Conservation (phyloP, 768 basidiomycete genomes). For the Leucocoprinus sp. region DNA sequence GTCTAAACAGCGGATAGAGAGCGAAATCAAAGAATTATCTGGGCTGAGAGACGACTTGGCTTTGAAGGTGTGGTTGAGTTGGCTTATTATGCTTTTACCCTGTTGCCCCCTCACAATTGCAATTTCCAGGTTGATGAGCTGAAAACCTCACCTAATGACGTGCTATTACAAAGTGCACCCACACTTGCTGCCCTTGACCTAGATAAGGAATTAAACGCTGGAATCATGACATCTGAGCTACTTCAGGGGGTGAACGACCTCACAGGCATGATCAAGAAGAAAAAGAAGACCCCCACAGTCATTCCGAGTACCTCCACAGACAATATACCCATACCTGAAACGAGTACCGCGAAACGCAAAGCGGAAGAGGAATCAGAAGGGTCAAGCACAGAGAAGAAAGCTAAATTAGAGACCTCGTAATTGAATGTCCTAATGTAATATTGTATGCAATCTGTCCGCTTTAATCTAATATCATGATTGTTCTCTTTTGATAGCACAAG, state of each 20-base stretch:
- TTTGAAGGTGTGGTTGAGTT: constrained; percentile 50
- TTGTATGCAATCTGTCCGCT: too few relatives aligned
- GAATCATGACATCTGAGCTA: constrained; percentile 22
- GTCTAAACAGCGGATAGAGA: constrained; percentile 65
- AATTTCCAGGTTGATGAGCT: constrained; percentile 78
- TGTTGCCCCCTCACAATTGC: neutral
- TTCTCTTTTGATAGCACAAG: too few relatives aligned
- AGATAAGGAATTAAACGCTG: constrained; percentile 58
- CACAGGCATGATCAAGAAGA: constrained; percentile 81
- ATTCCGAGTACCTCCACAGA: constrained; percentile 14
- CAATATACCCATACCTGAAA: constrained; percentile 14
- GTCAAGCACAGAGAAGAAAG: constrained; percentile 54
- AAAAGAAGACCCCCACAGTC: constrained; percentile 53
- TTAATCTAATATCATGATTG: too few relatives aligned
- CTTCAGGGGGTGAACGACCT: constrained; percentile 65
- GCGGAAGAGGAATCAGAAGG: constrained; percentile 50
- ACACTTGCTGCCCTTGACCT: constrained; percentile 64
- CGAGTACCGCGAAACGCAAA: constrained; percentile 49
- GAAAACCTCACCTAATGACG: constrained; percentile 68
- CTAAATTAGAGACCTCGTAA: constrained; percentile 39
- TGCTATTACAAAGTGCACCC: constrained; percentile 47
- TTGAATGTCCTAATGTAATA: neutral
- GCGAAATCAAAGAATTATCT: constrained; percentile 71
- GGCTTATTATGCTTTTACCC: neutral
- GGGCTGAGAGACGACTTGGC: constrained; percentile 76